phyloP scores from a whole-genome alignment of 768 basidiomycete genomes.

The Hysterangium stoloniferum region DNA sequence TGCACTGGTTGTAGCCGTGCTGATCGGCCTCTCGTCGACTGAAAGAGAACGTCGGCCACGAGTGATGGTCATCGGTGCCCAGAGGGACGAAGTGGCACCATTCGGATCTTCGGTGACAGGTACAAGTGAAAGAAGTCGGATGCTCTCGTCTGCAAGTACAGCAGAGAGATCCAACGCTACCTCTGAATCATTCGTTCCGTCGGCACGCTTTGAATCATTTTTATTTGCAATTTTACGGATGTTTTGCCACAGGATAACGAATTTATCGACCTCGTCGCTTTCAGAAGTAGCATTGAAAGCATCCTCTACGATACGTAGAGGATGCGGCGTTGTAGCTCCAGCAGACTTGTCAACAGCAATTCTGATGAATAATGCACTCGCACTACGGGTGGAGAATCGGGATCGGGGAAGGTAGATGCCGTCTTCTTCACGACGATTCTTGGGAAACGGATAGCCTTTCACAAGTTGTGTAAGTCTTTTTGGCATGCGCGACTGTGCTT shows the following conservation, averaged over 20 bases:
- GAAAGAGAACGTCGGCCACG: background rate
- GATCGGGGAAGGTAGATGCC: slow-evolving; percentile 50
- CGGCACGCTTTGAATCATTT: background rate
- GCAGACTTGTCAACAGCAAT: slow-evolving; percentile 47
- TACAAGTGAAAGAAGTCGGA: slow-evolving; percentile 34
- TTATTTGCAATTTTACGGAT: slow-evolving; percentile 38
- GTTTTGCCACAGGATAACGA: slow-evolving; percentile 43
- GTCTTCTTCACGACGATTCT: slow-evolving; percentile 23
- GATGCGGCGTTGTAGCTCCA: slow-evolving; percentile 30
- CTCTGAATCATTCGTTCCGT: slow-evolving; percentile 19
- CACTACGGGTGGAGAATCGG: slow-evolving; percentile 56
- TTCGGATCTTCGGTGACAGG: slow-evolving; percentile 1
- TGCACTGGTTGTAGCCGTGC: background rate
- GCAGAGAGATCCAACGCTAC: slow-evolving; percentile 35
- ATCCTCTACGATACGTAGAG: slow-evolving; percentile 52
- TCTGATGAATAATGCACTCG: slow-evolving; percentile 60
- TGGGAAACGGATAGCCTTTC: slow-evolving; percentile 53
- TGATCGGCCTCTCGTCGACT: background rate
- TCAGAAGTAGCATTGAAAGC: slow-evolving; percentile 42
- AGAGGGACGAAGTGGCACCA: background rate
- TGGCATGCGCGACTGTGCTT: slow-evolving; percentile 48
- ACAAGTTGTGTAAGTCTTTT: slow-evolving; percentile 65
- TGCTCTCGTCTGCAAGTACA: slow-evolving; percentile 64
- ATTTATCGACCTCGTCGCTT: slow-evolving; percentile 27
- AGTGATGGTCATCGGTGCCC: background rate